Base-by-base conservation (phyloP, 176 grass and related monocot species). In the Hsuehochloa calcarea region DNA sequence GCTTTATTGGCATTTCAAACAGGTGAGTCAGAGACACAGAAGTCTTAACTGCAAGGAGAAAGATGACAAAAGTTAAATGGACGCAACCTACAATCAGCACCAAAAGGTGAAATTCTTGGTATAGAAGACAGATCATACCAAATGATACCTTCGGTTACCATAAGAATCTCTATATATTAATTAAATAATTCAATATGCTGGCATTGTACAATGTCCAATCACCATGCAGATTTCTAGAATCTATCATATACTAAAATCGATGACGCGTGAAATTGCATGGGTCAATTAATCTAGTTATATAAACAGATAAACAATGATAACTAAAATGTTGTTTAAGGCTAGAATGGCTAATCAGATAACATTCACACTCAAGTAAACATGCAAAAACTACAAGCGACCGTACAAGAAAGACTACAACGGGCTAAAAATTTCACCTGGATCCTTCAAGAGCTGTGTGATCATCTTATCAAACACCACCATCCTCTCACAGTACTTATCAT, bases 381-480 rank as follows among this genome's bases (percentile, higher is more conserved):
- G 31, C 49, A 75, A 75, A 86, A 83, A 64, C 31, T 39, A 74
- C 20, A 60, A 15, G 25, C 68, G 47, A 61, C 16, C 74, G 43
- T 17, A 79, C n/a, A 25, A 65, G 29, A 49, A 88, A 35, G 40
- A 13, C 16, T 41, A 75, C 3, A 29, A 17, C 5, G 0, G 23
- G 14, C 16, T 13, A 19, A 47, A 72, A 49, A 12, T 58, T 55
- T 87, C 89, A 97, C 95, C 95, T 90, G 75, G 54, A 65, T 97
- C 90, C 68, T 89, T 82, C 23, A 98, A 52, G 41, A 92, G 84
- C 75, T 93, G 89, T 1, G 82, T 49, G 8, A 93, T 91, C 84
- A 75, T 89, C 50, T 90, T 95, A 84, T 99, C 91, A 54, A 96
- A 96, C 78, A 84, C 92, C 59, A 92, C 65, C 96, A 99, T 99